phyloP scores from a whole-genome alignment of 257 asterid genomes.

The Solanum gracilifrons region DNA sequence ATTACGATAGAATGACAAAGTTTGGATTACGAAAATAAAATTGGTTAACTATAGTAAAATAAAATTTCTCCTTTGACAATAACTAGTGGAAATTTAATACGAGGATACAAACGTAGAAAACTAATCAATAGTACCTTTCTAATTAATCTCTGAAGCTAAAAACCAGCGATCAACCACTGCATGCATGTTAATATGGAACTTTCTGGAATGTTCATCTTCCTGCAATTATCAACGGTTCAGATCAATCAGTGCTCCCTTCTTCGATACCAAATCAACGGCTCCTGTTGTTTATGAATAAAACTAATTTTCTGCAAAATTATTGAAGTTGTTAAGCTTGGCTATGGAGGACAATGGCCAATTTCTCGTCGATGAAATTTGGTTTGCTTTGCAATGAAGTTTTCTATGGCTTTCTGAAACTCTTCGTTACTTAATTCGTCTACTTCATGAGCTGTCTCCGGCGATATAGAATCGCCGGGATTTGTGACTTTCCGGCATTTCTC shows the following conservation, averaged over 20 bases:
- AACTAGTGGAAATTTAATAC: neutral
- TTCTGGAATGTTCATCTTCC: neutral
- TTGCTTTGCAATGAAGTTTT: constrained; percentile 70
- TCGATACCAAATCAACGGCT: neutral
- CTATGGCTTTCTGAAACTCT: constrained; percentile 63
- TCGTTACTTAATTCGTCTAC: constrained; percentile 56
- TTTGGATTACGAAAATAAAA: neutral
- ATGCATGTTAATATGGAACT: neutral
- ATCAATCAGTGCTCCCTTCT: neutral
- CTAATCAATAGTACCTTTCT: neutral
- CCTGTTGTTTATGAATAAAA: neutral
- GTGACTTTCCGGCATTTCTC: constrained; percentile 24
- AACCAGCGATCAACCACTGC: neutral
- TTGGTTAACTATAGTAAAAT: neutral
- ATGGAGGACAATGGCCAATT: constrained; percentile 43
- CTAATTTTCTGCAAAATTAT: neutral
- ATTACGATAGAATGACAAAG: neutral
- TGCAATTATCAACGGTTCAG: constrained; percentile 1
- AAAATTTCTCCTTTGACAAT: neutral
- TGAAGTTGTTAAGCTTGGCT: neutral
- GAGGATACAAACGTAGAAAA: neutral
- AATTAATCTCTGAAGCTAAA: neutral
- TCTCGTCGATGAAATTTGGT: constrained; percentile 56
- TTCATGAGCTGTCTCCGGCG: constrained; percentile 14
- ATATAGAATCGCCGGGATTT: constrained; percentile 17